Conservation (phyloP, 441 rosid species). For the Pelargonium myrrhifolium region DNA sequence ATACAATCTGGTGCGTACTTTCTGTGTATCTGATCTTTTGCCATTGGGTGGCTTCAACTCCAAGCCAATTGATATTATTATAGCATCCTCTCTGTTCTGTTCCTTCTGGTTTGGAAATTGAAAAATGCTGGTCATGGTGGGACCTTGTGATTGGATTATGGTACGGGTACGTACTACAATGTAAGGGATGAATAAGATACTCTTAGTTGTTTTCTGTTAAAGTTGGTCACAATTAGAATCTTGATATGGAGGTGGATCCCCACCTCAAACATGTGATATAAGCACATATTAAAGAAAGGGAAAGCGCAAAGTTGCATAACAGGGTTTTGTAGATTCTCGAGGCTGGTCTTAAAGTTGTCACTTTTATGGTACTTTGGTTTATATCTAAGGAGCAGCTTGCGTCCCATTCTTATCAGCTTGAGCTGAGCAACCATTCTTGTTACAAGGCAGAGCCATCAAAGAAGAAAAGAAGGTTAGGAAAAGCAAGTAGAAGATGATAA, state of each 20-base stretch:
- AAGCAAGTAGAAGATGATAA: constrained; percentile 29
- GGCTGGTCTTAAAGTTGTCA: constrained; percentile 33
- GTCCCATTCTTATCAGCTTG: too few species aligned
- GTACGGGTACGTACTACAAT: constrained; percentile 29
- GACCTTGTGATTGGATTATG: constrained; percentile 8
- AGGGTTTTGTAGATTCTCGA: constrained; percentile 33
- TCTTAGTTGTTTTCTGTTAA: constrained; percentile 2
- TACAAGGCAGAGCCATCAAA: constrained; percentile 15
- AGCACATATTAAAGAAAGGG: constrained; percentile 7
- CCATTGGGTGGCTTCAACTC: constrained; percentile 5
- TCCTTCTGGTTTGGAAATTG: constrained; percentile 3
- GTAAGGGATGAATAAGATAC: constrained; percentile 15
- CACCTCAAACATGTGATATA: constrained; percentile 4
- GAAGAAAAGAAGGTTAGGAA: constrained; percentile 17
- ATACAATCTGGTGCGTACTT: not conserved
- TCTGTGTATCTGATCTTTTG: not conserved
- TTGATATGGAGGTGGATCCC: not conserved
- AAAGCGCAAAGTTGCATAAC: constrained; percentile 8
- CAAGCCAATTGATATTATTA: not conserved
- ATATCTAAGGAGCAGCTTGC: too few species aligned
- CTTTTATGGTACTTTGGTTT: constrained; percentile 24
- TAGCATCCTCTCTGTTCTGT: not conserved
- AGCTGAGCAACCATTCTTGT: constrained; percentile 1
- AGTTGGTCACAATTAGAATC: constrained; percentile 9
- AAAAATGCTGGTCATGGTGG: not conserved